These are phyloP conservation scores for Protomyces macrosporus DNA, from an alignment of 1,139 yeast genomes.

Conservation along the genomic window DNA sequence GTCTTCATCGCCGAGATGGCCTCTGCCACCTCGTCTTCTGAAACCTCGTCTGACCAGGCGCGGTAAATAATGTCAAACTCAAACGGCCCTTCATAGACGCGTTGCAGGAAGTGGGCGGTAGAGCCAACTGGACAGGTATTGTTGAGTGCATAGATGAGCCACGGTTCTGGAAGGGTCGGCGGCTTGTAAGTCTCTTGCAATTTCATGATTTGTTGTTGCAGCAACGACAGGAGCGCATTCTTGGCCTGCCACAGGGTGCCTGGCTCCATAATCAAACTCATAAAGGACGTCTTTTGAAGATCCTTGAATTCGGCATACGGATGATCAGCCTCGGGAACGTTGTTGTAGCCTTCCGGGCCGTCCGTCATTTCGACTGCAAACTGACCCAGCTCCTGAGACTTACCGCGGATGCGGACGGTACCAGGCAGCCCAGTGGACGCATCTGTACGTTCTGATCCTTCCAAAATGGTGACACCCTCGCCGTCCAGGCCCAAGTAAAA, in stretches of 20 bases:
- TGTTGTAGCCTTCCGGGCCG: constrained; percentile 35
- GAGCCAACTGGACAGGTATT: constrained; percentile 63
- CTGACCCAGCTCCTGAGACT: constrained; percentile 39
- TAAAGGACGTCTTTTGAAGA: constrained; percentile 51
- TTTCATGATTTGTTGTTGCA: constrained; percentile 62
- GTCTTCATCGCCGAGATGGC: constrained; percentile 28
- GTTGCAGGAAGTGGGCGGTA: constrained; percentile 73
- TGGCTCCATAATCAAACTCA: constrained; percentile 64
- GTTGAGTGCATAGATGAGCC: constrained; percentile 49
- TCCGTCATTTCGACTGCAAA: constrained; percentile 37
- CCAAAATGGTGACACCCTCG: constrained; percentile 39
- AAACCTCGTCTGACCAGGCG: constrained; percentile 32
- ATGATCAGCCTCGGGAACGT: constrained; percentile 36
- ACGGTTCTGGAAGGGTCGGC: constrained; percentile 40
- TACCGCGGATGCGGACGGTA: constrained; percentile 38
- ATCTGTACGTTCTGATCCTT: constrained; percentile 32
- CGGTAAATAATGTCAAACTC: constrained; percentile 64
- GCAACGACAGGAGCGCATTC: constrained; percentile 64
- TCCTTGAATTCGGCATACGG: constrained; percentile 37
- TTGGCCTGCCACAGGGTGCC: constrained; percentile 73
- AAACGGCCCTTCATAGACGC: constrained; percentile 65
- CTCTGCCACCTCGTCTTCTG: constrained; percentile 28
- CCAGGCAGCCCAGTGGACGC: constrained; percentile 36
- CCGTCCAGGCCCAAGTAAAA: constrained; percentile 76
- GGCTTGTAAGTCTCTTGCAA: constrained; percentile 43